Evolutionary conservation across 768 basidiomycete species (phyloP).

Genomic region (Daedalea quercina): DNA sequence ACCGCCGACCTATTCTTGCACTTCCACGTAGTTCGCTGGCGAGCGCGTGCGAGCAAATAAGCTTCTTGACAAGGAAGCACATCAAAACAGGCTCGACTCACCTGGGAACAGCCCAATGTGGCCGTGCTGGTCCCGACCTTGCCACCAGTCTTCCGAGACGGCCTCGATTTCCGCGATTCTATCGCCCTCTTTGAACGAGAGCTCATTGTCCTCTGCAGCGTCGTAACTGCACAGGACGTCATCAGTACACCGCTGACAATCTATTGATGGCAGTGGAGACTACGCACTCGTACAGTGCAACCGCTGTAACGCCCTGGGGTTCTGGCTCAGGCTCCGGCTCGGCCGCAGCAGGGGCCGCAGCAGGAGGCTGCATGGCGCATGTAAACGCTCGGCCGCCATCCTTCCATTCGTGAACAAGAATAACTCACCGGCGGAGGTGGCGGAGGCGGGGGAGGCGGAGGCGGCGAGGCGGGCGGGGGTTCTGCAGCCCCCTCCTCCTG

Average conservation of each 20-base stretch:
- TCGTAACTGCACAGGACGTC: slow-evolving; percentile 56
- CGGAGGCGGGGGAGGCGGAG: slow-evolving; percentile 54
- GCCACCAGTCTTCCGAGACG: slow-evolving; percentile 88
- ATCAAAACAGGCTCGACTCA: slow-evolving; percentile 25
- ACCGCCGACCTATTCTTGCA: slow-evolving; percentile 6
- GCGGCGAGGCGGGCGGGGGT: slow-evolving; percentile 39
- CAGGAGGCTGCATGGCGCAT: slow-evolving; percentile 17
- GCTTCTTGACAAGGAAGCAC: background rate
- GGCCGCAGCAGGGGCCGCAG: slow-evolving; percentile 36
- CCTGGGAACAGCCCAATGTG: slow-evolving; percentile 71
- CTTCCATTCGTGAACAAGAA: background rate
- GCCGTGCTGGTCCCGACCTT: slow-evolving; percentile 52
- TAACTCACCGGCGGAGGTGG: slow-evolving; percentile 37
- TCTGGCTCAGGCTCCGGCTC: slow-evolving; percentile 42
- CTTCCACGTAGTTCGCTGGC: slow-evolving; percentile 13
- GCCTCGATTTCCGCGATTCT: slow-evolving; percentile 72
- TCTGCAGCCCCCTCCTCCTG: slow-evolving; percentile 31
- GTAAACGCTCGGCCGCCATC: background rate
- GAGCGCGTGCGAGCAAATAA: background rate
- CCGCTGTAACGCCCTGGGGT: slow-evolving; percentile 48
- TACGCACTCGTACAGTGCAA: slow-evolving; percentile 68
- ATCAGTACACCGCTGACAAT: slow-evolving; percentile 1
- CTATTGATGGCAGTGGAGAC: background rate
- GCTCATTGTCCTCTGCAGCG: slow-evolving; percentile 86
- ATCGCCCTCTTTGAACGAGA: slow-evolving; percentile 81